Evolutionary conservation across 2,329 filamentous ascomycete genomes (phyloP).

Genomic region (Paracorniculantispora psalliotae): DNA sequence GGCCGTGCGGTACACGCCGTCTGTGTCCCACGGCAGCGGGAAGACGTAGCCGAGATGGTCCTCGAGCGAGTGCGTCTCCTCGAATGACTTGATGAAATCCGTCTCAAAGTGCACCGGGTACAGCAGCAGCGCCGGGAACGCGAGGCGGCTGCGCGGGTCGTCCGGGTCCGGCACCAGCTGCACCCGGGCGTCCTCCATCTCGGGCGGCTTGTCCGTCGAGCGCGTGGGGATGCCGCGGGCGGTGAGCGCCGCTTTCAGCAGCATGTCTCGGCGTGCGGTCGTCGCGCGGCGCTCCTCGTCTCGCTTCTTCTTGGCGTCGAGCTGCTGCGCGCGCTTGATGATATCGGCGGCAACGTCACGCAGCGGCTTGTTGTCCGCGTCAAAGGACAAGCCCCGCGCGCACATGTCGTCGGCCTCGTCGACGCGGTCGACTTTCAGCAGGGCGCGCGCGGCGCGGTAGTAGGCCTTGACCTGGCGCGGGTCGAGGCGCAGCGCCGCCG

Average conservation of each 20-base stretch:
- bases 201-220: slow-evolving; percentile 65
- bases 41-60: slow-evolving; percentile 84
- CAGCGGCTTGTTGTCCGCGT: slow-evolving; percentile 64
- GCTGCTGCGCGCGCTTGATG: slow-evolving; percentile 46
- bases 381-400: slow-evolving; percentile 66
- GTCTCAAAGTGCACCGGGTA: slow-evolving; percentile 79
- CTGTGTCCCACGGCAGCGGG: slow-evolving; percentile 78
- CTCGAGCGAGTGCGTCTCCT: slow-evolving; percentile 66
- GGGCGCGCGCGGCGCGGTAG: slow-evolving; percentile 76
- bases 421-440: slow-evolving; percentile 73
- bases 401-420: slow-evolving; percentile 77
- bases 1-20: slow-evolving; percentile 58
- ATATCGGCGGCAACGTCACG: slow-evolving; percentile 59
- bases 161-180: slow-evolving; percentile 66
- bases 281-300: slow-evolving; percentile 53
- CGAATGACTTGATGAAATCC: slow-evolving; percentile 86
- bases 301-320: slow-evolving; percentile 51
- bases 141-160: slow-evolving; percentile 65
- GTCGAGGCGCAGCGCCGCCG: slow-evolving; percentile 72
- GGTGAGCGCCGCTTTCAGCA: slow-evolving; percentile 61
- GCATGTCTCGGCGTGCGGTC: slow-evolving; percentile 50
- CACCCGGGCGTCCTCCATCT: slow-evolving; percentile 80
- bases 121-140: slow-evolving; percentile 75
- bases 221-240: slow-evolving; percentile 67
- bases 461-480: slow-evolving; percentile 80